phyloP scores from a whole-genome alignment of 2,329 filamentous ascomycete species.

The Pseudogymnoascus sp. region DNA sequence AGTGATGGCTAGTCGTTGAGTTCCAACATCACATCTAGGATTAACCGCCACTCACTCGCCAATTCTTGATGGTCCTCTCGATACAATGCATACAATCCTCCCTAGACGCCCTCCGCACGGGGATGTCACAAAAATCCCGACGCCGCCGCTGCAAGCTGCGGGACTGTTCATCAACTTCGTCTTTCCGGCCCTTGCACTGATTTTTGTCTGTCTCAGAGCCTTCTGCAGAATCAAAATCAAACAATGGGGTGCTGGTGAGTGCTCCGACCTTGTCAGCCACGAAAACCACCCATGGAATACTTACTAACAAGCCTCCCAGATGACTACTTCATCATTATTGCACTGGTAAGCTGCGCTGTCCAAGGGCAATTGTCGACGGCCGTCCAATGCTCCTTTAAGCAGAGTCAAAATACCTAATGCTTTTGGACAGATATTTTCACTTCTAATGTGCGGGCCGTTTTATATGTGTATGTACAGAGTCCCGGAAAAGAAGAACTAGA shows the following conservation, averaged over 20 bases:
- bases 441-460: not conserved
- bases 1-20: not conserved
- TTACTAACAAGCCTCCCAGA: not conserved
- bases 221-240: constrained; percentile 25
- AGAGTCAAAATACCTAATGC: not conserved
- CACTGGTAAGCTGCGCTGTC: not conserved
- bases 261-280: constrained; percentile 11
- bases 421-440: not conserved
- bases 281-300: not conserved
- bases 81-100: constrained; percentile 1
- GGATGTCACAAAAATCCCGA: constrained; percentile 22
- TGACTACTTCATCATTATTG: not conserved
- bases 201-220: constrained; percentile 21
- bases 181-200: constrained; percentile 26
- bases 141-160: constrained; percentile 26
- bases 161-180: constrained; percentile 28
- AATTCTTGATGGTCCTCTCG: not conserved
- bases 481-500: not conserved
- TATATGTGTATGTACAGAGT: not conserved
- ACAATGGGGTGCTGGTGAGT: constrained; percentile 24
- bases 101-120: not conserved
- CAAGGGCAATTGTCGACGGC: not conserved
- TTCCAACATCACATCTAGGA: not conserved
- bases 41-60: not conserved
- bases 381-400: not conserved